Evolutionary conservation across 305 asterid genomes (phyloP), one percentile per base, ranked within the genome.

Genomic region (Striga hermonthica): DNA sequence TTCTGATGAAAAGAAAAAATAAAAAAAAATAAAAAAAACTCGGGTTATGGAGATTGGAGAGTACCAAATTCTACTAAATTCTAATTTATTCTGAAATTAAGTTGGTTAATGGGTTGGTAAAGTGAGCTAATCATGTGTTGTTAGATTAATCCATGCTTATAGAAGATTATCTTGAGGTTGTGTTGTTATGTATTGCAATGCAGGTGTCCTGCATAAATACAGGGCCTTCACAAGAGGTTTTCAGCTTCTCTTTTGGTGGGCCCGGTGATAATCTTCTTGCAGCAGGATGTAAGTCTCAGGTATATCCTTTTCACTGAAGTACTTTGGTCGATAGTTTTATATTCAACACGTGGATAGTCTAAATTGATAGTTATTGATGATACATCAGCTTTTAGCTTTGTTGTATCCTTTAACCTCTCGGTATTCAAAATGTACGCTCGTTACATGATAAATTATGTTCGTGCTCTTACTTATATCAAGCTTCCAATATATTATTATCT

Each of bases 231-330:
- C 84, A 88, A 71, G 95, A 90, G 81, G 80, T 86, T 1, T 90
- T 90, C 75, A 84, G 95, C 80, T 90, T 90, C 86, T 86, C 99
- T 5, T 82, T 83, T 73, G 99, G 97, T 7, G 99, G 99, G 49
- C 74, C 89, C 3, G 76, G 76, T 65, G 79, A 75, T 65, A 80
- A 90, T 85, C 95, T 93, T 79, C 86, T 90, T 63, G 94, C 96
- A 0, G 88, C 90, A 0, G 96, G 97, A 37, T 90, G 96, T 62
- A 80, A 76, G 7, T 74, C 96, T 59, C 81, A 86, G 97, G 97
- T 85, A 78, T 22, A 22, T 22, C 31, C 31, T 22, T 22, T 22
- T 22, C 31, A 2, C 31, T 22, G 1, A 22, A 22, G 31, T 22
- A n/a, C n/a, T n/a, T n/a, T n/a, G n/a, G n/a, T 22, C 31, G 31